Base-by-base conservation (phyloP, 2,329 filamentous ascomycete species). In the Neonectria sp. region DNA sequence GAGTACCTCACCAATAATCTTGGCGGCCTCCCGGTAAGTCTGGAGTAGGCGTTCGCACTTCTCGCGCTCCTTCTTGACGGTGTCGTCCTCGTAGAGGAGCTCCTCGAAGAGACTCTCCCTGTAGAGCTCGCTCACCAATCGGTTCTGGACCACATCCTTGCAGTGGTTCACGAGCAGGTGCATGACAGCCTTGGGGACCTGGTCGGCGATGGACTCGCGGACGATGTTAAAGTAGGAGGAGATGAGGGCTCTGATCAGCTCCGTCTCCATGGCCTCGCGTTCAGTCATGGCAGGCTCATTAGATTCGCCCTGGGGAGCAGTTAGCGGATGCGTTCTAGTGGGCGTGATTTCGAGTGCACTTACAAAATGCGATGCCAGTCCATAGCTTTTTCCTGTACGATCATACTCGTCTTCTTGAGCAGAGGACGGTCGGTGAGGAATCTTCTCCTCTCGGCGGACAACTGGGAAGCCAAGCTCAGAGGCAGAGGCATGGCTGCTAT, bases 191-290 rank as follows among this genome's bases (percentile, higher is more conserved):
- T 99, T 99, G 73, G 96, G 96, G 12, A 99, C 96, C 83, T 98
- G 95, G 79, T 99, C 96, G 51, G 95, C 95, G 76, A 98, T 97
- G n/a, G 94, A 95, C 83, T 99, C 96, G 70, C 96, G 93, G 53
- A 99, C 96, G 77, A 99, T 99, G 81, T 97, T 97, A 86, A 99
- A 99, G 86, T 99, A 99, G 1, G 95, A 98, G 35, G 94, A 97
- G 80, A 99, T 99, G 63, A 99, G 89, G 53, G 95, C 93, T 53
- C 95, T 93, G 79, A 99, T 99, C 46, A 99, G 90, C 82, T 99
- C 96, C 11, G 96, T 98, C 84, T 99, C 96, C 85, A 99, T 93
- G 51, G 95, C 93, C 84, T 99, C 96, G 59, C 96, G 93, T 74
- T 99, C 96, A 1, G 95, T 98, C 76, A 99, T 89, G 63, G 94